Evolutionary conservation across 2,329 filamentous ascomycete genomes (phyloP), one percentile per base, ranked within the genome.

Genomic region (Sphaerostilbella broomeana): DNA sequence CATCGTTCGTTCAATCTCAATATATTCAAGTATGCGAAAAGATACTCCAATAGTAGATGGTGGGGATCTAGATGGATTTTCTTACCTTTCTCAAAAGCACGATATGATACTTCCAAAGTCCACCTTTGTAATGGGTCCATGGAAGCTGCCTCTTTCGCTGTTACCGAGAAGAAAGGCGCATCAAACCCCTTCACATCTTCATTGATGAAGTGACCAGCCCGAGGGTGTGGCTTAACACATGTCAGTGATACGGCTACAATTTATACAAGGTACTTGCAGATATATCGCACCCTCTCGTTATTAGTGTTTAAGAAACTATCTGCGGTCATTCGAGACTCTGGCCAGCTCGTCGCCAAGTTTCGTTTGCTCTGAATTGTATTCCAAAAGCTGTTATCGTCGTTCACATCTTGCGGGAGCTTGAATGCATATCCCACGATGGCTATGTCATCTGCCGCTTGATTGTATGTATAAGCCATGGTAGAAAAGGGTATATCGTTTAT

Each of bases 341-440:
- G 61, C 53, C 56, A 63, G 11, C 44, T 32, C 3, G 53, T 61
- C 49, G 55, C 50, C 17, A 62, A 20, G 37, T 60, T 63, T 39
- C 35, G 54, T 15, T 49, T 41, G 15, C 47, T 45, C 21, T 57
- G 26, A 6, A 65, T 51, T 3, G 54, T 48, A 4, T 62, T 48
- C 62, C 61, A 64, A n/a, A 65, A 56, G 13, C 39, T 46, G 6
- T 40, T 40, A 6, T 54, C 55, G 22, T 62, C 52, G 0, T 58
- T 46, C 4, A 54, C 47, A 24, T 51, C 58, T 21, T 62, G 57
- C 2, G 64, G 64, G 2, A 67, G 53, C 38, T 59, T 63, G 33
- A 61, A 60, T 11, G 61, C 58, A 24, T 57, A 55, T 4, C 64
- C 64, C 7, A 68, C 45, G 6, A 68, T 42, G 6, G 60, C 61